These are phyloP conservation scores for Trapa incisa DNA, from an alignment of 345 rosid genomes.

Conservation along the genomic window DNA sequence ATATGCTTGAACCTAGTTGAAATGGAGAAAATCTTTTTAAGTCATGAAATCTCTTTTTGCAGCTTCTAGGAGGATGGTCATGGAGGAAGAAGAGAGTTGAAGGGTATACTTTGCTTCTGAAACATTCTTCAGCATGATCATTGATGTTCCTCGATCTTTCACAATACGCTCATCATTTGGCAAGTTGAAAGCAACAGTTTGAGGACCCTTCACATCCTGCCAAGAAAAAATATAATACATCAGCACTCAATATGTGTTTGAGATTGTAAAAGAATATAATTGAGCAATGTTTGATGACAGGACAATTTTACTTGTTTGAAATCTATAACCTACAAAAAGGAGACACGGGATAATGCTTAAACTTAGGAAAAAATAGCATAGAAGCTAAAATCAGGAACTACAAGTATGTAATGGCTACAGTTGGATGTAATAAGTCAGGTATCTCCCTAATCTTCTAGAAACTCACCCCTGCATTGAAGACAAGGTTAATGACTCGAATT, in stretches of 20 bases:
- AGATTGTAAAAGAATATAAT: background rate
- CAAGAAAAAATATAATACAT: background rate
- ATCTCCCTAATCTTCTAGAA: background rate
- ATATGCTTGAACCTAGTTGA: slow-evolving; percentile 65
- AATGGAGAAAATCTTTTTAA: slow-evolving; percentile 4
- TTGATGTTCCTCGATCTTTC: slow-evolving; percentile 85
- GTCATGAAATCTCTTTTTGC: slow-evolving; percentile 5
- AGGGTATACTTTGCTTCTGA: slow-evolving; percentile 65
- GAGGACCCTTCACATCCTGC: slow-evolving; percentile 96
- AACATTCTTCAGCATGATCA: slow-evolving; percentile 92
- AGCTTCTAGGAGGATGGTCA: slow-evolving; percentile 6
- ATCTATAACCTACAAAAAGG: background rate
- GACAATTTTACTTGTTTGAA: background rate
- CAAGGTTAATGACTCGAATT: slow-evolving; percentile 76
- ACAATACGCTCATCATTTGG: slow-evolving; percentile 92
- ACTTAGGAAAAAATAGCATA: background rate
- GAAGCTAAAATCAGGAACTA: background rate
- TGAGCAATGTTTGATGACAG: background rate
- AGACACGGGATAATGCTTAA: background rate
- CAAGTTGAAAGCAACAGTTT: slow-evolving; percentile 86
- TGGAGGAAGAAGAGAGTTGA: slow-evolving; percentile 9
- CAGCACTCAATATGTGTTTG: background rate
- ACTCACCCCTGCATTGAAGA: slow-evolving; percentile 83
- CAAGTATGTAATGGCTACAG: background rate
- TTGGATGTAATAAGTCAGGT: background rate